phyloP scores from a whole-genome alignment of 345 rosid genomes.

The Eucalyptus tenuipes region DNA sequence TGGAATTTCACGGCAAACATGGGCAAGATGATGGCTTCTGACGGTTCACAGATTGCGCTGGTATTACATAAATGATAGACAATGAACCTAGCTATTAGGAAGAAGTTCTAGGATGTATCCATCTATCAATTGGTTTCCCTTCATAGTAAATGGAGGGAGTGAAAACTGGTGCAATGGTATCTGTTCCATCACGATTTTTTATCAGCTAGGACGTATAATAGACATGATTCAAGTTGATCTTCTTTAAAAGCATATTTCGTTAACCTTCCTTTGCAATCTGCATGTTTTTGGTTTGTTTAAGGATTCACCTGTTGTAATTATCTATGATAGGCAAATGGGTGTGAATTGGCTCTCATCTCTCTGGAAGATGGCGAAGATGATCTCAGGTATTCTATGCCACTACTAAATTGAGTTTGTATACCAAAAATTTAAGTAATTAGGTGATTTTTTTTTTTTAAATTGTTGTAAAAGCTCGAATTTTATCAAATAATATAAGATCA shows the following conservation, averaged over 20 bases:
- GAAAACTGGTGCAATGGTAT: not conserved
- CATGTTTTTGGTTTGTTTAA: not conserved
- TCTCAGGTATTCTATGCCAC: conserved; percentile 31
- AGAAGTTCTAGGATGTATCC: not conserved
- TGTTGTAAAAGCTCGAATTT: not conserved
- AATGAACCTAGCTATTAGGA: not conserved
- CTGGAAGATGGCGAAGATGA: conserved; percentile 35
- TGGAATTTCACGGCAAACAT: conserved; percentile 71
- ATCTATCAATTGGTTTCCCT: not conserved
- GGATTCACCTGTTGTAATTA: not conserved
- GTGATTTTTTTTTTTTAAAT: not conserved
- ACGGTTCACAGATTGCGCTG: conserved; percentile 48
- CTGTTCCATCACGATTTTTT: not conserved
- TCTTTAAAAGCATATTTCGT: not conserved
- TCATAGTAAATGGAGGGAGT: not conserved
- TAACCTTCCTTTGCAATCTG: not conserved
- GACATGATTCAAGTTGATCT: not conserved
- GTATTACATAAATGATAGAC: conserved; percentile 15
- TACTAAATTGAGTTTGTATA: not conserved
- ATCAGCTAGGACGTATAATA: not conserved
- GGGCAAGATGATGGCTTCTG: conserved; percentile 49
- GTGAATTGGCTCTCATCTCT: conserved; percentile 68
- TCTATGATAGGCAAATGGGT: conserved; percentile 47
- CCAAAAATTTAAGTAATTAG: not conserved
- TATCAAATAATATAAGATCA: not conserved